Percentiles rank a stretch among this genome's conserved stretches.
phyloP scores from a whole-genome alignment of 176 grass and related monocot genomes.

The Rhynchospora tenuis region DNA sequence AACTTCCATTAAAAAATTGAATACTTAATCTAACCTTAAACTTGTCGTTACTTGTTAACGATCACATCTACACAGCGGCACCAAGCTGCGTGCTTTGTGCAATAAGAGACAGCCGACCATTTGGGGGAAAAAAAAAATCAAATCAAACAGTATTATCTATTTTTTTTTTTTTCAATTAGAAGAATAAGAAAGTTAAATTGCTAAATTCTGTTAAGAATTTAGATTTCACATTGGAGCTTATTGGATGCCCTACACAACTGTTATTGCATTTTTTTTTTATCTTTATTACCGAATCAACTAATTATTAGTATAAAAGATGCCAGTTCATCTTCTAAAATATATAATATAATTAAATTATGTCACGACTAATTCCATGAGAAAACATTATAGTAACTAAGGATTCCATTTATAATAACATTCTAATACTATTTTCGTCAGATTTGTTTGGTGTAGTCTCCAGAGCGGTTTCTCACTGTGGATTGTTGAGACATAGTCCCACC shows the following conservation, averaged over 20 bases:
- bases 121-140: not conserved
- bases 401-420: no score
- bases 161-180: not conserved
- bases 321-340: not conserved
- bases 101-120: not conserved
- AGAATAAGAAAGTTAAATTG: not conserved
- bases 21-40: not conserved
- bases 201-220: not conserved
- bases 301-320: not conserved
- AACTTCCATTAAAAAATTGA: constrained; percentile 2
- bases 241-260: not conserved
- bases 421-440: no score
- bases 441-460: not conserved
- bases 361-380: not conserved
- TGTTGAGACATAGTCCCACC: not conserved
- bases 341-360: not conserved
- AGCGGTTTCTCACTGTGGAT: not conserved
- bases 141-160: no score
- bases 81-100: not conserved
- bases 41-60: not conserved
- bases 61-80: not conserved
- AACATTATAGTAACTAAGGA: no score
- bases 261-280: not conserved
- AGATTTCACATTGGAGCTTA: not conserved
- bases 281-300: not conserved